Evolutionary conservation across 208 protist genomes (phyloP).

Genomic region (Crithidia acanthocephali): DNA sequence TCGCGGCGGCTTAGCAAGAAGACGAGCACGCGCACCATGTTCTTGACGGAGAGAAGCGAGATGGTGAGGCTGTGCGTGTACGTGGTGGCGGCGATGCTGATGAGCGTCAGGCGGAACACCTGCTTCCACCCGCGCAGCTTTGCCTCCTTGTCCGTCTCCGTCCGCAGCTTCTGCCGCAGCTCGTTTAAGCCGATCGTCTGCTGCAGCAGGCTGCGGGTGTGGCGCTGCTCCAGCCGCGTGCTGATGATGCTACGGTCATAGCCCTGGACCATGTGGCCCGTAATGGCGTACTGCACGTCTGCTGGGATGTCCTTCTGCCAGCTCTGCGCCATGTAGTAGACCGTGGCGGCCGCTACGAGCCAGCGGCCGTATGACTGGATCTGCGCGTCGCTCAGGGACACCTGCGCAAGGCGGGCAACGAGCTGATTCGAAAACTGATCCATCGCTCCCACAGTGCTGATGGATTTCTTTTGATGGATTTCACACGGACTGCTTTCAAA

Average conservation of each 20-base stretch:
- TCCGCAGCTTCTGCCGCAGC: slow-evolving; percentile 56
- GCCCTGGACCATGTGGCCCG: slow-evolving; percentile 69
- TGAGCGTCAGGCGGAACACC: slow-evolving; percentile 56
- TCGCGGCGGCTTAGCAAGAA: slow-evolving; percentile 67
- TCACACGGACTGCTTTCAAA: not conserved
- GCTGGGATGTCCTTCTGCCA: slow-evolving; percentile 36
- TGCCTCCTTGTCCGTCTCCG: slow-evolving; percentile 39
- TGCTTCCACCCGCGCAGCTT: slow-evolving; percentile 50
- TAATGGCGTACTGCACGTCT: slow-evolving; percentile 68
- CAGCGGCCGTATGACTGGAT: slow-evolving; percentile 47
- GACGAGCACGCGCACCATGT: slow-evolving; percentile 70
- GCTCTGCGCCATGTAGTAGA: slow-evolving; percentile 45
- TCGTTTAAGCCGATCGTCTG: slow-evolving; percentile 43
- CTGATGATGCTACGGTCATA: slow-evolving; percentile 79
- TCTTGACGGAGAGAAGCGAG: slow-evolving; percentile 65
- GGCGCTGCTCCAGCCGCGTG: slow-evolving; percentile 53
- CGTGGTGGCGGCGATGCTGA: slow-evolving; percentile 55
- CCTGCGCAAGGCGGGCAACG: slow-evolving; percentile 18
- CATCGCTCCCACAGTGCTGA: slow-evolving; percentile 5
- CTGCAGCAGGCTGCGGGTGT: slow-evolving; percentile 50
- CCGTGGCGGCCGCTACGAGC: slow-evolving; percentile 36
- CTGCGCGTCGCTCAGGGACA: slow-evolving; percentile 34
- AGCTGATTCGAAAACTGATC: slow-evolving; percentile 16
- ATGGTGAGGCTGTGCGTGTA: slow-evolving; percentile 77
- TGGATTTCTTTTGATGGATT: not conserved